Evolutionary conservation across 2,329 filamentous ascomycete genomes (phyloP).

Genomic region (Aspergillus proliferans): DNA sequence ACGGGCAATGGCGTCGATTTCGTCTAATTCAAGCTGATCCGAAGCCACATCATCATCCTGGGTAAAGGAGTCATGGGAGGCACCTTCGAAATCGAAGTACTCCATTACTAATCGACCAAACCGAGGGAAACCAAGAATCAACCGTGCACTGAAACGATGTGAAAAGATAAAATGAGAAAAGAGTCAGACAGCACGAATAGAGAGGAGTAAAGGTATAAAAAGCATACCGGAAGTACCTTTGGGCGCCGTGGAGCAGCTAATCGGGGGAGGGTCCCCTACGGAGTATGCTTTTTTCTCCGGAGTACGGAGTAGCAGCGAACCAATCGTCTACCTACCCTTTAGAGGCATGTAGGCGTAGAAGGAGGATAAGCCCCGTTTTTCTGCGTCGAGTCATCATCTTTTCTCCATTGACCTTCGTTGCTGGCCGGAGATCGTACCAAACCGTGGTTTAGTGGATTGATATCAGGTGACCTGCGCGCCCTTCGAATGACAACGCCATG

Average conservation of each 20-base stretch:
- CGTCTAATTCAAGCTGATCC: conserved; percentile 31
- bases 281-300: too few relatives aligned
- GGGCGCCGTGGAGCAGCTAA: conserved; percentile 9
- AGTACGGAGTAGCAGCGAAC: background rate
- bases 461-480: conserved; percentile 15
- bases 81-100: conserved; percentile 44
- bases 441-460: background rate
- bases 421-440: background rate
- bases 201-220: conserved; percentile 17
- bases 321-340: conserved; percentile 9
- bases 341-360: conserved; percentile 5
- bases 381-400: conserved; percentile 1
- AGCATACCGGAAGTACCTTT: conserved; percentile 19
- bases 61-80: conserved; percentile 31
- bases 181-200: conserved; percentile 12
- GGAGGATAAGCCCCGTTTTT: background rate
- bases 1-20: conserved; percentile 31
- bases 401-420: background rate
- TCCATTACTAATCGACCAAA: conserved; percentile 30
- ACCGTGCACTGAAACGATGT: background rate
- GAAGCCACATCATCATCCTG: conserved; percentile 37
- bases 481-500: conserved; percentile 26
- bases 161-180: conserved; percentile 9
- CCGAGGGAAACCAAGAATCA: background rate
- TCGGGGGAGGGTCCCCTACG: background rate